Conservation (phyloP, 257 asterid genomes). For the Parsonsia alboflavescens region DNA sequence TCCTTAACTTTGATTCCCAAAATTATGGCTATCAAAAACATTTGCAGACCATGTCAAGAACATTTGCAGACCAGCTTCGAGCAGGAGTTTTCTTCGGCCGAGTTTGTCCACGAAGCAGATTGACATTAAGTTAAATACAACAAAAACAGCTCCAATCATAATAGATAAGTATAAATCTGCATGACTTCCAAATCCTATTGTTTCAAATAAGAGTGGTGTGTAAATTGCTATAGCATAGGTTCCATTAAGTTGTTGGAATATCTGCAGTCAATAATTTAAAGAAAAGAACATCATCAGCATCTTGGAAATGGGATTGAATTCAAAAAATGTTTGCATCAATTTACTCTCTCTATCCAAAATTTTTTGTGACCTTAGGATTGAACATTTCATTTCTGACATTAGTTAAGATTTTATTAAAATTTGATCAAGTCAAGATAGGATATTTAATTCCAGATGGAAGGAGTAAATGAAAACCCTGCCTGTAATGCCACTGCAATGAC, state of each 20-base stretch:
- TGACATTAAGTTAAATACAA: conserved; percentile 63
- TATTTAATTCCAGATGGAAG: too few relatives aligned
- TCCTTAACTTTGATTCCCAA: too few relatives aligned
- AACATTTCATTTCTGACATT: neutral
- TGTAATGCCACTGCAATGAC: conserved; percentile 67
- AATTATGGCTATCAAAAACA: too few relatives aligned
- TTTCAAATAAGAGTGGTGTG: conserved; percentile 68
- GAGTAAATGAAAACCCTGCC: conserved; percentile 21
- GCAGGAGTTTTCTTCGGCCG: too few relatives aligned
- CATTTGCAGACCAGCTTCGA: too few relatives aligned
- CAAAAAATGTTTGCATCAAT: too few relatives aligned
- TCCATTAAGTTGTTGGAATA: conserved; percentile 82
- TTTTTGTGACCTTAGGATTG: too few relatives aligned
- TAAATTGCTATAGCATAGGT: conserved; percentile 90
- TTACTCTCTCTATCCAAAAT: too few relatives aligned
- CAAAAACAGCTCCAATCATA: conserved; percentile 78
- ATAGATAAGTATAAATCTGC: conserved; percentile 74
- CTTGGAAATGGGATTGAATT: neutral
- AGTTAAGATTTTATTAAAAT: too few relatives aligned
- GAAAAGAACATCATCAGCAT: neutral
- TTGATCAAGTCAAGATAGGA: too few relatives aligned
- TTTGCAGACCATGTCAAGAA: too few relatives aligned
- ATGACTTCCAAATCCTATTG: conserved; percentile 67
- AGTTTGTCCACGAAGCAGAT: too few relatives aligned
- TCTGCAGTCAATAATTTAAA: conserved; percentile 23